Evolutionary conservation across 2,329 filamentous ascomycete species (phyloP), one percentile per base, ranked within the genome.

Genomic region (Aspergillus fischeri): DNA sequence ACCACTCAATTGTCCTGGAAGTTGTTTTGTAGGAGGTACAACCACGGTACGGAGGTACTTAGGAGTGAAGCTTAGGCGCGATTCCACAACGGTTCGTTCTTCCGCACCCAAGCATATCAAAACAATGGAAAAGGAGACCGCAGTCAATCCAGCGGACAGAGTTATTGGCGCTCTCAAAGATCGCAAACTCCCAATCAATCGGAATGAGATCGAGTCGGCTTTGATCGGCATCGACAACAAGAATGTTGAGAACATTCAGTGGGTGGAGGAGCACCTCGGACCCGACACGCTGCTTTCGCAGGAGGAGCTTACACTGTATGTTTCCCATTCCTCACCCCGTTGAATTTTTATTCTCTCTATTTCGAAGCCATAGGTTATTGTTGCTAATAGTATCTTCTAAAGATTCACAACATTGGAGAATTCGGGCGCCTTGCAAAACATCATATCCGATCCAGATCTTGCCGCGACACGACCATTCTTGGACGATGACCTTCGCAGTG

Each of bases 231-330:
- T 24, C 24, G 24, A 57, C 1, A 25, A 41, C 14, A 53, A 54
- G 21, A 59, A 53, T 27, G 35, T 49, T n/a, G 54, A 61, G 11
- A 69, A 67, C 58, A 59, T 58, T 41, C 60, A 70, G 60, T 76
- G 73, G 74, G 66, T 69, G 28, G 57, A 60, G 8, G 66, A 67
- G 38, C 65, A 76, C 60, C 60, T 77, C 49, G 54, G 53, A 29
- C 53, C 63, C 7, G 68, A 73, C 51, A 75, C 72, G 5, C 63
- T 77, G 38, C 65, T 77, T 52, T 75, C 75, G 6, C 68, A 68
- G 52, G 75, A 77, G 52, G 75, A 77, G 62, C 60, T 73, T 25
- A 60, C 59, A 50, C 50, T 76, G 75, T 76, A 69, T 41, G 67
- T 3, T 56, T 9, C 47, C 21, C 21, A 27, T 52, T 49, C 4